These are phyloP conservation scores for Botryotinia globosa DNA, from an alignment of 2,329 filamentous ascomycete genomes.

Conservation along the genomic window DNA sequence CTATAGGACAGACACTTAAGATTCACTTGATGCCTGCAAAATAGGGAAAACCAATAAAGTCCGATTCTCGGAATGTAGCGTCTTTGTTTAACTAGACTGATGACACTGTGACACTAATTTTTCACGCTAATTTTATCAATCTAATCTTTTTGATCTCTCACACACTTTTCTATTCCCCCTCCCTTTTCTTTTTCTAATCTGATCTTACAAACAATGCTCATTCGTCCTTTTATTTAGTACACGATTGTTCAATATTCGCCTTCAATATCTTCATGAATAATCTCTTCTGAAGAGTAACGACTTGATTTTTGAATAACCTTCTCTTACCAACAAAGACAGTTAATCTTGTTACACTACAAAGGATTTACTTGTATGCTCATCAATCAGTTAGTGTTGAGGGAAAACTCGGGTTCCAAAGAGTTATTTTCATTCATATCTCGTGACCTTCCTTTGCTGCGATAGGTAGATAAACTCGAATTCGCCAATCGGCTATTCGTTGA, in stretches of 20 bases:
- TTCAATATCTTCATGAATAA: neutral
- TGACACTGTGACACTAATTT: conserved; percentile 18
- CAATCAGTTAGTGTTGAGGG: neutral
- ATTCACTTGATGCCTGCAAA: neutral
- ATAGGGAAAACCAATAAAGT: neutral
- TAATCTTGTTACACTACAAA: neutral
- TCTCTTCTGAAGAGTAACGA: neutral
- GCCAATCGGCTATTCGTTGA: conserved; percentile 21
- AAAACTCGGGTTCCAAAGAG: neutral
- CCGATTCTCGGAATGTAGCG: conserved; percentile 18
- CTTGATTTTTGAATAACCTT: neutral
- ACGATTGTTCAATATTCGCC: neutral
- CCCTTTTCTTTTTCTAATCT: conserved; percentile 1
- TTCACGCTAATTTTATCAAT: conserved; percentile 22
- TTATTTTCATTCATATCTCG: neutral
- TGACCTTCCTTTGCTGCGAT: conserved; percentile 14
- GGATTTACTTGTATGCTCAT: neutral
- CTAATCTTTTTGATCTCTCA: conserved; percentile 21
- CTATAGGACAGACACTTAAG: neutral
- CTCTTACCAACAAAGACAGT: neutral
- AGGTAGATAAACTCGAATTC: conserved; percentile 4
- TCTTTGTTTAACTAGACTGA: neutral
- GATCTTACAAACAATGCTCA: conserved; percentile 1
- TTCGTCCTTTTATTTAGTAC: neutral
- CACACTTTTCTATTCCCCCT: neutral